phyloP scores from a whole-genome alignment of 176 grass and related monocot species.

The Triticum dicoccoides region DNA sequence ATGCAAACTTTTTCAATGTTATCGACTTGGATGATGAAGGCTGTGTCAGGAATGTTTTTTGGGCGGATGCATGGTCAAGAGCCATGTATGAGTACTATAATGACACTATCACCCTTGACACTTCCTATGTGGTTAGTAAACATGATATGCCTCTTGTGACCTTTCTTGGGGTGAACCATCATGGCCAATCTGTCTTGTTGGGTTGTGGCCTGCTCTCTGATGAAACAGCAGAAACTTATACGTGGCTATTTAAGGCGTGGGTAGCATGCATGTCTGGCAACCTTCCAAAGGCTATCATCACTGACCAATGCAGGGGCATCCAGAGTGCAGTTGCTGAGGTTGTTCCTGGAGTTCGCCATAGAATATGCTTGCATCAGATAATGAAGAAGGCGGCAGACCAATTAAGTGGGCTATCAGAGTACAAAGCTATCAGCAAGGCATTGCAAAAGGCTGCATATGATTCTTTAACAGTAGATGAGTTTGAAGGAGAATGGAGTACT shows the following conservation, averaged over 20 bases:
- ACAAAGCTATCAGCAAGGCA: slow-evolving; percentile 72
- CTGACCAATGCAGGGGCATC: slow-evolving; percentile 72
- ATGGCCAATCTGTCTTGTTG: slow-evolving; percentile 77
- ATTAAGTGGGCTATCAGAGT: slow-evolving; percentile 76
- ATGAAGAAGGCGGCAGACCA: slow-evolving; percentile 76
- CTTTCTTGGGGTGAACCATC: slow-evolving; percentile 88
- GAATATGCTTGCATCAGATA: slow-evolving; percentile 85
- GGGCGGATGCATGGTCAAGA: slow-evolving; percentile 85
- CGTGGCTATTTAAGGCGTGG: slow-evolving; percentile 88
- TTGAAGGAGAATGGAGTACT: slow-evolving; percentile 80
- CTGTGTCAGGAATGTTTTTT: slow-evolving; percentile 69
- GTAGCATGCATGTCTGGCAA: slow-evolving; percentile 92
- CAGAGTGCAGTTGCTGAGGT: slow-evolving; percentile 78
- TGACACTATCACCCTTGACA: slow-evolving; percentile 76
- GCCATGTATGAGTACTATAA: slow-evolving; percentile 85
- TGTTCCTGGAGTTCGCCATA: slow-evolving; percentile 71
- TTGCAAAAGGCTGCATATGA: slow-evolving; percentile 88
- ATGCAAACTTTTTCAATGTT: slow-evolving; percentile 81
- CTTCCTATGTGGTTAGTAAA: slow-evolving; percentile 66
- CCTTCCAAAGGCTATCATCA: slow-evolving; percentile 80
- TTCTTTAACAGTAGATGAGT: slow-evolving; percentile 74
- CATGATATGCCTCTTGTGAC: slow-evolving; percentile 88
- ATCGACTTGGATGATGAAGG: slow-evolving; percentile 90
- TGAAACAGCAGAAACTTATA: slow-evolving; percentile 82
- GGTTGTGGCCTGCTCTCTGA: slow-evolving; percentile 81